Conservation (phyloP, 306 rosid species). For the Malus sylvestris region DNA sequence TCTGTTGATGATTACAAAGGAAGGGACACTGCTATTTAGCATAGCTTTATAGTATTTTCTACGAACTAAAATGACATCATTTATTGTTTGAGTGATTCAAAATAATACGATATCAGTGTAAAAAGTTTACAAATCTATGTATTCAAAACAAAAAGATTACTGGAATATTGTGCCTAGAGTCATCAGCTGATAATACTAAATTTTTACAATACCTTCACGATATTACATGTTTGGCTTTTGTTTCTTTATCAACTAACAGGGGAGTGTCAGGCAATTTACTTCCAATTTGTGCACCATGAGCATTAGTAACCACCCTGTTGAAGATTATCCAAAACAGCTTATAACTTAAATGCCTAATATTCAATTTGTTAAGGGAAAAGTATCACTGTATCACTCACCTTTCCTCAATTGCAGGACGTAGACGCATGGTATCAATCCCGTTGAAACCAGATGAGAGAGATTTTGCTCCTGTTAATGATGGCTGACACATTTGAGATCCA, state of each 20-base stretch:
- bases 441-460: constrained; percentile 29
- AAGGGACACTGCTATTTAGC: constrained; percentile 17
- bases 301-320: constrained; percentile 35
- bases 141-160: background rate
- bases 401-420: constrained; percentile 27
- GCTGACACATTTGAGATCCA: constrained; percentile 21
- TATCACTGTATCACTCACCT: constrained; percentile 35
- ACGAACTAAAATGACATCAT: background rate
- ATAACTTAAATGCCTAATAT: constrained; percentile 14
- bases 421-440: constrained; percentile 25
- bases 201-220: constrained; percentile 26
- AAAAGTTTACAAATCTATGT: background rate
- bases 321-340: constrained; percentile 20
- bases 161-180: constrained; percentile 22
- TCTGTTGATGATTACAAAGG: constrained; percentile 34
- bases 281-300: constrained; percentile 32
- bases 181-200: constrained; percentile 14
- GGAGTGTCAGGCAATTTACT: constrained; percentile 25
- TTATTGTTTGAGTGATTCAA: background rate
- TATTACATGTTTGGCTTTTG: constrained; percentile 21
- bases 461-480: constrained; percentile 32
- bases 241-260: constrained; percentile 28
- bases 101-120: constrained; percentile 1
- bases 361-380: constrained; percentile 12
- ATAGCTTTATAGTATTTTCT: background rate